phyloP scores from a whole-genome alignment of 345 rosid genomes.

The Clarkia xantiana region DNA sequence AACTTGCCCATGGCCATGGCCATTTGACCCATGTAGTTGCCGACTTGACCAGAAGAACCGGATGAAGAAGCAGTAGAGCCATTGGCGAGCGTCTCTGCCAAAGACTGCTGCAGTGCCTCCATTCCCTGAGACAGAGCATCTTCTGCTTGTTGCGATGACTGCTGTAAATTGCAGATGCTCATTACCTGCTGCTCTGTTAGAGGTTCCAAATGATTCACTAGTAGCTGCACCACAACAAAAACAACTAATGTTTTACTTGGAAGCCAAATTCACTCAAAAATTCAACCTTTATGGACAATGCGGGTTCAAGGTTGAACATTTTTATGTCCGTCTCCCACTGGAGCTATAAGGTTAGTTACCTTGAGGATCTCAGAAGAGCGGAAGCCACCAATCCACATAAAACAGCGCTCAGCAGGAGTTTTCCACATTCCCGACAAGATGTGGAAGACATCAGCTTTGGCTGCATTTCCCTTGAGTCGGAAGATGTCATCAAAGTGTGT shows the following conservation, averaged over 20 bases:
- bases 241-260: too few relatives aligned
- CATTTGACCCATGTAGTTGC: slow-evolving; percentile 53
- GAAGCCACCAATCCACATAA: slow-evolving; percentile 96
- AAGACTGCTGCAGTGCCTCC: slow-evolving; percentile 82
- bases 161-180: slow-evolving; percentile 31
- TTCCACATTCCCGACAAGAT: slow-evolving; percentile 98
- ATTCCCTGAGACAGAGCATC: slow-evolving; percentile 40
- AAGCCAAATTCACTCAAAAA: background rate
- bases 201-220: slow-evolving; percentile 33
- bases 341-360: slow-evolving; percentile 14
- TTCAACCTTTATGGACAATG: background rate
- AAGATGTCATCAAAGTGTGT: slow-evolving; percentile 74
- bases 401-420: slow-evolving; percentile 97
- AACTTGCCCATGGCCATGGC: slow-evolving; percentile 96
- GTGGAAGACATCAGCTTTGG: slow-evolving; percentile 95
- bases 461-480: slow-evolving; percentile 75
- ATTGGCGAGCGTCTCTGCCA: slow-evolving; percentile 36
- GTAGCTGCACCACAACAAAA: slow-evolving; percentile 22
- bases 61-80: slow-evolving; percentile 23
- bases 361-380: slow-evolving; percentile 93
- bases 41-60: slow-evolving; percentile 32
- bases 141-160: slow-evolving; percentile 39
- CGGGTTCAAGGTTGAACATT: background rate
- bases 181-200: slow-evolving; percentile 34
- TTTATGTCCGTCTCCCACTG: too few relatives aligned